Base-by-base conservation (phyloP, 2,329 filamentous ascomycete genomes). In the Tolypocladium tundrense region DNA sequence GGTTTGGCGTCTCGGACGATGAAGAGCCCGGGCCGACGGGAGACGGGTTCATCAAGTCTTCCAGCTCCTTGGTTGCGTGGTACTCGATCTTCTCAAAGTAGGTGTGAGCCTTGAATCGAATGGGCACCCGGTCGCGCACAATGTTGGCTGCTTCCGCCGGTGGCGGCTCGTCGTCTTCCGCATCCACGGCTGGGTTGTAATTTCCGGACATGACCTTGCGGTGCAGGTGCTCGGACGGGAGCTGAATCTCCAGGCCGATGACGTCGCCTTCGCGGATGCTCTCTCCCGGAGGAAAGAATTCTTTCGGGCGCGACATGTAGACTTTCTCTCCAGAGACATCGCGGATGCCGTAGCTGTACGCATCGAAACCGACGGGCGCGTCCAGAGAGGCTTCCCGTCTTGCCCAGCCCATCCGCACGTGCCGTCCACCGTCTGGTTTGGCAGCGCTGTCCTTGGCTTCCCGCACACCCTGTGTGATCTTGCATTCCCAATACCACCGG, bases 41-140 rank as follows among this genome's bases (percentile, higher is more conserved):
- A 16, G 84, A 82, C 1, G 86, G 86, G 67, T 89, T 90, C 79
- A 91, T 87, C 24, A 88, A 75, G 66, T 96, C 89, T 66, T 97
- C 92, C 45, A 97, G 84, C 63, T 95, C 88, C 69, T 96, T 95
- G 13, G 88, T 88, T 0, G 90, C 80, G 65, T 93, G 89, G 70
- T 95, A 95, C 69, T 96, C 91, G 62, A 91, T 88, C 69, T 90
- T 88, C 73, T 97, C 93, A 72, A 96, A 97, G 75, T 95, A 96
- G 56, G 92, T 88, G 70, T 95, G 91, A 48, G 88, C 86, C 72
- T 96, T 97, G 77, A 96, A 95, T 11, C 92, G 86, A 63, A 97
- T 96, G 1, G 94, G 92, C 51, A 97, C 91, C 54, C 94, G 89
- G 72, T 99, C 95, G 61, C 95, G 90, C 60, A 99, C 90, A 61